Percentiles rank a stretch among this genome's conserved stretches.
Evolutionary conservation across 2,329 filamentous ascomycete genomes (phyloP).

Genomic region (Ustulina deusta): DNA sequence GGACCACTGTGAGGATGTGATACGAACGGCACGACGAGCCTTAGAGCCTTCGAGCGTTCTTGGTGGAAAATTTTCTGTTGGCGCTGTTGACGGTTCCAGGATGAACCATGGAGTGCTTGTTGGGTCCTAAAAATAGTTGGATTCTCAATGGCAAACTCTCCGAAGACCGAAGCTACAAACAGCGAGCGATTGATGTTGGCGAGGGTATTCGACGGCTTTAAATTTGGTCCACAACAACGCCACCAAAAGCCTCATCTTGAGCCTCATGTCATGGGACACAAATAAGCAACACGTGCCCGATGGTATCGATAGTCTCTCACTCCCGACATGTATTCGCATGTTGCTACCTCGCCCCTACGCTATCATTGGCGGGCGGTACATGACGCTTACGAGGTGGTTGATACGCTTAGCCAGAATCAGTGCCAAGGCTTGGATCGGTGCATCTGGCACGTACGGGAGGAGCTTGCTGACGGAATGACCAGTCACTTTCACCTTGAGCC

Average conservation of each 20-base stretch:
- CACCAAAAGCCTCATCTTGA: slow-evolving; percentile 38
- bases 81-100: slow-evolving; percentile 13
- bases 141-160: not conserved
- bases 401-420: slow-evolving; percentile 25
- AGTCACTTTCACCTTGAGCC: slow-evolving; percentile 27
- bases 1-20: slow-evolving; percentile 5
- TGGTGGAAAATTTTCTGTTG: not conserved
- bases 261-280: slow-evolving; percentile 30
- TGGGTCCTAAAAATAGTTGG: not conserved
- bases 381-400: not conserved
- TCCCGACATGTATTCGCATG: not conserved
- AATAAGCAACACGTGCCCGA: slow-evolving; percentile 34
- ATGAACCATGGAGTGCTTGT: slow-evolving; percentile 16
- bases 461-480: slow-evolving; percentile 18
- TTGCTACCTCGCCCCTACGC: slow-evolving; percentile 8
- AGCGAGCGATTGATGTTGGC: slow-evolving; percentile 3
- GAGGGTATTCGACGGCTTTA: slow-evolving; percentile 22
- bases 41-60: slow-evolving; percentile 9
- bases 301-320: slow-evolving; percentile 37
- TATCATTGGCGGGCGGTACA: slow-evolving; percentile 13
- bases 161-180: not conserved
- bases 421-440: slow-evolving; percentile 9
- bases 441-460: slow-evolving; percentile 8
- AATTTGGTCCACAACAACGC: slow-evolving; percentile 14
- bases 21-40: slow-evolving; percentile 10